These are phyloP conservation scores for Dryas alaskensis DNA, from an alignment of 306 rosid species.

Conservation along the genomic window DNA sequence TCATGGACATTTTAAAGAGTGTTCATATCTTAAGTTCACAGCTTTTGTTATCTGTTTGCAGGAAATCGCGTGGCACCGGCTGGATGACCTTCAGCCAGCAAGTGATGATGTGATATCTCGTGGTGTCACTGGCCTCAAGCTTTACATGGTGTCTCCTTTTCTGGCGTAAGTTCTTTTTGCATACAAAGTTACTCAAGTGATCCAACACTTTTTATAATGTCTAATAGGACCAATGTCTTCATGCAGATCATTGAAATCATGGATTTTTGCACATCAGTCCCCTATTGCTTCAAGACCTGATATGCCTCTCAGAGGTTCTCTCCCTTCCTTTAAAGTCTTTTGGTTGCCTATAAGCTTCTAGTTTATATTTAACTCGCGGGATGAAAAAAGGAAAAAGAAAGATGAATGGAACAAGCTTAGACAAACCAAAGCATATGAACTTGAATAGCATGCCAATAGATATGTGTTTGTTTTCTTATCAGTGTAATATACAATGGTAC, in stretches of 20 bases:
- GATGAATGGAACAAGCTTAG: neutral
- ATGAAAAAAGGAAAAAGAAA: neutral
- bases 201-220: conserved; percentile 11
- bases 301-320: conserved; percentile 68
- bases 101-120: conserved; percentile 89
- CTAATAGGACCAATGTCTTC: conserved; percentile 28
- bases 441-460: neutral
- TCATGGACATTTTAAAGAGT: neutral
- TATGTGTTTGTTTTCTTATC: neutral
- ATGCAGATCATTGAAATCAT: conserved; percentile 71
- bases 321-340: conserved; percentile 2
- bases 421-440: conserved; percentile 10
- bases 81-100: conserved; percentile 84
- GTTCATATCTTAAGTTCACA: conserved; percentile 26
- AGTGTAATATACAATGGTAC: neutral
- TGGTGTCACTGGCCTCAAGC: conserved; percentile 90
- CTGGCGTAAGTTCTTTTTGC: conserved; percentile 56
- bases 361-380: neutral
- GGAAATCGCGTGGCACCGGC: conserved; percentile 98
- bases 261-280: conserved; percentile 65
- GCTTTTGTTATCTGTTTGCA: conserved; percentile 37
- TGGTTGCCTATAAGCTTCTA: conserved; percentile 8
- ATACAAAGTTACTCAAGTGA: conserved; percentile 15
- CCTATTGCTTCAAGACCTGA: conserved; percentile 61
- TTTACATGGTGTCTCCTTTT: conserved; percentile 98